These are phyloP conservation scores for Pyrenopolyporus hunteri DNA, from an alignment of 495 filamentous ascomycete genomes.

Conservation along the genomic window DNA sequence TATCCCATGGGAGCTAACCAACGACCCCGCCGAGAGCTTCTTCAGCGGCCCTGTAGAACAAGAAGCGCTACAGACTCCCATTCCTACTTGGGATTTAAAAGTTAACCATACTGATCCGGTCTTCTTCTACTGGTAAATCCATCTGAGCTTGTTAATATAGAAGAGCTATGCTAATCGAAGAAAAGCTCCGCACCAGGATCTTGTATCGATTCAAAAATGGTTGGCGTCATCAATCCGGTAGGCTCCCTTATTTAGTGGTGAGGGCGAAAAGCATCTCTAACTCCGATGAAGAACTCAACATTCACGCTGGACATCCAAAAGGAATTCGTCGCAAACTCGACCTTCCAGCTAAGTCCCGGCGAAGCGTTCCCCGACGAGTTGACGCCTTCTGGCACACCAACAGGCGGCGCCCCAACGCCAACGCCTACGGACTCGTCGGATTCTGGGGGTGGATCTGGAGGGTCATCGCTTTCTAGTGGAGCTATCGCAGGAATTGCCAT, in stretches of 20 bases:
- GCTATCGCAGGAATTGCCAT: conserved; percentile 58
- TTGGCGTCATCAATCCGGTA: conserved; percentile 57
- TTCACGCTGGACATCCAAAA: conserved; percentile 42
- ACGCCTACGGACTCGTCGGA: not conserved
- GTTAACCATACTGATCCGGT: conserved; percentile 65
- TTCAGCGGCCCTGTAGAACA: conserved; percentile 10
- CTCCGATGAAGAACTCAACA: conserved; percentile 27
- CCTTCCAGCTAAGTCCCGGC: conserved; percentile 47
- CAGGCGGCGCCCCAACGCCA: not conserved
- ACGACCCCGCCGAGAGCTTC: conserved; percentile 12
- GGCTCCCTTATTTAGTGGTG: not conserved
- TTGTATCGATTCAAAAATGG: conserved; percentile 51
- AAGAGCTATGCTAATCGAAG: not conserved
- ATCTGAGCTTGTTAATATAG: not conserved
- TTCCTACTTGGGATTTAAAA: conserved; percentile 48
- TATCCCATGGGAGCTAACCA: conserved; percentile 61
- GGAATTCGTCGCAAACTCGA: conserved; percentile 36
- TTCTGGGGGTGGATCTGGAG: not conserved
- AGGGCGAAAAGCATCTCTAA: conserved; percentile 1
- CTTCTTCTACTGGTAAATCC: conserved; percentile 62
- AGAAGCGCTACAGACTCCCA: conserved; percentile 46
- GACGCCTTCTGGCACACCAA: not conserved
- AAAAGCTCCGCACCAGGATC: conserved; percentile 34
- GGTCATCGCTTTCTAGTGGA: conserved; percentile 38
- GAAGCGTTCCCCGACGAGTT: conserved; percentile 45